Percentiles rank a stretch among this genome's conserved stretches.
Conservation (phyloP, 108 stramenopile genomes). For the Cyclostephanos invisitatus region DNA sequence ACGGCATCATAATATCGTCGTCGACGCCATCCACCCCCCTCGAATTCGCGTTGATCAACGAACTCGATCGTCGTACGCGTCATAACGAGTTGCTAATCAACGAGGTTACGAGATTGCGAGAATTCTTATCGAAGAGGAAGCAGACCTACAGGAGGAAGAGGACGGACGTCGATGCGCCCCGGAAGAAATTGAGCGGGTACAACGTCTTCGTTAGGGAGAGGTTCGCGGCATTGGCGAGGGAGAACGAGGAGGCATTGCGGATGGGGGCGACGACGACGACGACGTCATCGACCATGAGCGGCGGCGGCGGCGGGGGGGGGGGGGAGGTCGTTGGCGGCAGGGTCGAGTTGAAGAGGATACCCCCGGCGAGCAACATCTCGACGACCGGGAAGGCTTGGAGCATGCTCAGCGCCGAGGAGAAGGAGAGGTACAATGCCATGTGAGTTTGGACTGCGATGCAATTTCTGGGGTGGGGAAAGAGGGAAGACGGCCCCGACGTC, state of each 20-base stretch:
- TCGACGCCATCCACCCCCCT: not conserved
- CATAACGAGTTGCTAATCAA: not conserved
- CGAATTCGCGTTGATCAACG: not conserved
- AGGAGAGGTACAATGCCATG: constrained; percentile 72
- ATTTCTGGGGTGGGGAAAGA: not conserved
- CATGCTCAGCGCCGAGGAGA: constrained; percentile 65
- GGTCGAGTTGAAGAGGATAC: constrained; percentile 64
- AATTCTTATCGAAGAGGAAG: constrained; percentile 33
- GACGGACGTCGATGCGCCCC: constrained; percentile 76
- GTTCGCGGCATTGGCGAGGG: constrained; percentile 70
- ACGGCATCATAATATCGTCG: not conserved
- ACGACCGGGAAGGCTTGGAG: constrained; percentile 75
- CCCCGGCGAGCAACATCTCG: constrained; percentile 71
- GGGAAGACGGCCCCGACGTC: not conserved
- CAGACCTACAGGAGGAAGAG: constrained; percentile 86
- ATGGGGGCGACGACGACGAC: constrained; percentile 47
- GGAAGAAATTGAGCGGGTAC: constrained; percentile 75
- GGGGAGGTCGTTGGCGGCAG: constrained; percentile 45
- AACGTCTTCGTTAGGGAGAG: constrained; percentile 83
- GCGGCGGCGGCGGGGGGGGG: constrained; percentile 72
- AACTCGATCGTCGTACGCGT: not conserved
- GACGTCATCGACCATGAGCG: constrained; percentile 44
- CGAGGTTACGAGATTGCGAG: not conserved
- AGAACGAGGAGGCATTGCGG: constrained; percentile 75
- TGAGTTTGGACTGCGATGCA: constrained; percentile 22